Evolutionary conservation across 169 alveolate genomes (phyloP).

Genomic region (Plasmodium adleri): DNA sequence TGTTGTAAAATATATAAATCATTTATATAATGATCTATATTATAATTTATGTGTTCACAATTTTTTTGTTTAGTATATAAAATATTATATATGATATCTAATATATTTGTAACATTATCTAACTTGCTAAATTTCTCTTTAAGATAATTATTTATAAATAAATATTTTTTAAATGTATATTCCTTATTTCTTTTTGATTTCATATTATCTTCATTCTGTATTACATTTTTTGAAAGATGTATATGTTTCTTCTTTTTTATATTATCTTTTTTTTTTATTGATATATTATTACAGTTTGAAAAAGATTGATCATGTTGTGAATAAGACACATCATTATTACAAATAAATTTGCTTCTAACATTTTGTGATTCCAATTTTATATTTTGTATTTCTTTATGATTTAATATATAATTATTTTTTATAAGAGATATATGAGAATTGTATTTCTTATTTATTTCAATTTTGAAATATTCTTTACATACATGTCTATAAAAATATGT

Average conservation of each 20-base stretch:
- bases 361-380: not conserved
- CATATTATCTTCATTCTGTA: conserved; percentile 12
- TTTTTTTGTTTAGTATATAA: not conserved
- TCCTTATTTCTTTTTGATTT: conserved; percentile 6
- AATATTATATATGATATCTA: conserved; percentile 28
- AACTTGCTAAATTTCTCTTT: conserved; percentile 12
- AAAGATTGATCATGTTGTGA: too few species aligned
- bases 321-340: too few species aligned
- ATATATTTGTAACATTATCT: conserved; percentile 25
- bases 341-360: not conserved
- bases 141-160: conserved; percentile 43
- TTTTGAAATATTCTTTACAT: conserved; percentile 37
- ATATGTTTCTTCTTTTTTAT: too few species aligned
- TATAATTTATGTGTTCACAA: conserved; percentile 5
- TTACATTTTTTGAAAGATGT: not conserved
- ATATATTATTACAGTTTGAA: too few species aligned
- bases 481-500: conserved; percentile 34
- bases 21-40: not conserved
- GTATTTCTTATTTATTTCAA: conserved; percentile 2
- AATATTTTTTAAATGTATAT: conserved; percentile 13
- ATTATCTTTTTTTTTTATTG: too few species aligned
- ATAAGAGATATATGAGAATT: not conserved
- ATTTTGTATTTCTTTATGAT: too few species aligned
- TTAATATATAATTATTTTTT: not conserved
- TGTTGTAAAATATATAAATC: conserved; percentile 11